phyloP scores from a whole-genome alignment of 371 early-diverging fungal species.

The Haplosporangium sp. region DNA sequence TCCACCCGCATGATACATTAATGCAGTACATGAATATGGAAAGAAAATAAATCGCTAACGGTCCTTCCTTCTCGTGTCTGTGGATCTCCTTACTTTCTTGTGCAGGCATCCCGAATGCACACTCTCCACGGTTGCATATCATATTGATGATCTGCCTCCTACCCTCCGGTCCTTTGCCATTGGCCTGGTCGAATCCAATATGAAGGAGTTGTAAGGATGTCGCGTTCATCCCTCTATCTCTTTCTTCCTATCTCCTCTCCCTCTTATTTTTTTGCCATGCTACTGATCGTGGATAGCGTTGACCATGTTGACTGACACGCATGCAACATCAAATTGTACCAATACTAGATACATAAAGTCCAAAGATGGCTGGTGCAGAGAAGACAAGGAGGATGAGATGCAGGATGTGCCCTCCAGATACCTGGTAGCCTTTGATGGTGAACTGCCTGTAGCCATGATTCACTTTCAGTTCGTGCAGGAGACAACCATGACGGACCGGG shows the following conservation, averaged over 20 bases:
- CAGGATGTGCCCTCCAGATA: conserved; percentile 60
- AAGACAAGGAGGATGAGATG: conserved; percentile 64
- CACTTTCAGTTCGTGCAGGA: conserved; percentile 70
- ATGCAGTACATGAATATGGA: no score
- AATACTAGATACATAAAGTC: conserved; percentile 59
- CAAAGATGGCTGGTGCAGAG: conserved; percentile 67
- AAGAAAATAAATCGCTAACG: no score
- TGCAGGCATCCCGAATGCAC: conserved; percentile 28
- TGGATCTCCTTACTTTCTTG: neutral
- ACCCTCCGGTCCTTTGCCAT: conserved; percentile 59
- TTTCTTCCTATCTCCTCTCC: neutral
- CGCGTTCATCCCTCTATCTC: neutral
- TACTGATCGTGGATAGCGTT: no score
- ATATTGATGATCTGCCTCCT: conserved; percentile 57
- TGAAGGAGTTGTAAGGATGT: conserved; percentile 62
- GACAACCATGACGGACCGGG: conserved; percentile 68
- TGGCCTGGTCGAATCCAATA: conserved; percentile 65
- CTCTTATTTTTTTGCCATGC: no score
- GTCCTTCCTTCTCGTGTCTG: neutral
- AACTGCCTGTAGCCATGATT: conserved; percentile 57
- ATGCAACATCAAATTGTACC: neutral
- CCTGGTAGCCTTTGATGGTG: conserved; percentile 58
- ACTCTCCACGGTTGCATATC: conserved; percentile 46
- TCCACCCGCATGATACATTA: no score
- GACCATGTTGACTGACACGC: neutral